Base-by-base conservation (phyloP, 345 rosid genomes). In the Trapa bicornis region DNA sequence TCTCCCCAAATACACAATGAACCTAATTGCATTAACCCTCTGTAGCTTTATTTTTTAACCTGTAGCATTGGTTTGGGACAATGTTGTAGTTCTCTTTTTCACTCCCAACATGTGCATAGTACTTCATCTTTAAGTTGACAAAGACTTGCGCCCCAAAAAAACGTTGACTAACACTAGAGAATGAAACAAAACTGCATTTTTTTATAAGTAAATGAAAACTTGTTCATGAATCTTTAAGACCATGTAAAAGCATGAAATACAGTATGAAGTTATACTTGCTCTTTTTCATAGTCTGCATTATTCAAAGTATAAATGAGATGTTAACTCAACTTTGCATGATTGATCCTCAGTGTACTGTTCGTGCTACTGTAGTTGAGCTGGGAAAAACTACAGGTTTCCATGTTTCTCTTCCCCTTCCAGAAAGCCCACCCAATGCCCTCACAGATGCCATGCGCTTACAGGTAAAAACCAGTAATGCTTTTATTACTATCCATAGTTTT, bases 401-500 rank as follows among this genome's bases (percentile, higher is more conserved):
- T 36, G 65, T 77, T 75, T 71, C 78, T 74, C 62, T 76, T 75
- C 74, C 77, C 42, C 62, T 83, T 73, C 80, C 74, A 68, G 79
- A 78, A 81, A 75, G 75, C 75, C 77, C 76, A 56, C 77, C 67
- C 38, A 73, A 70, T 47, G 71, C 73, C 78, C 87, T 89, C 56
- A 83, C 96, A 8, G 94, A 88, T 82, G 92, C 96, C 77, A 73
- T 85, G 67, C 76, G 78, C 67, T 79, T 92, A 78, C 91, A 86
- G 91, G 98, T 92, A 75, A 75, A 60, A 17, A 60, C 52, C 48
- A 29, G 63, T 58, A 33, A 6, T 60, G 41, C 36, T 17, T 22
- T 50, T 8, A 48, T 22, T 17, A 7, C 57, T 45, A 61, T 17
- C 17, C 42, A 72, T 71, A 69, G 39, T 74, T 65, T 39, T 43